phyloP scores from a whole-genome alignment of 2,329 filamentous ascomycete species.

The Seiridium unicorne region DNA sequence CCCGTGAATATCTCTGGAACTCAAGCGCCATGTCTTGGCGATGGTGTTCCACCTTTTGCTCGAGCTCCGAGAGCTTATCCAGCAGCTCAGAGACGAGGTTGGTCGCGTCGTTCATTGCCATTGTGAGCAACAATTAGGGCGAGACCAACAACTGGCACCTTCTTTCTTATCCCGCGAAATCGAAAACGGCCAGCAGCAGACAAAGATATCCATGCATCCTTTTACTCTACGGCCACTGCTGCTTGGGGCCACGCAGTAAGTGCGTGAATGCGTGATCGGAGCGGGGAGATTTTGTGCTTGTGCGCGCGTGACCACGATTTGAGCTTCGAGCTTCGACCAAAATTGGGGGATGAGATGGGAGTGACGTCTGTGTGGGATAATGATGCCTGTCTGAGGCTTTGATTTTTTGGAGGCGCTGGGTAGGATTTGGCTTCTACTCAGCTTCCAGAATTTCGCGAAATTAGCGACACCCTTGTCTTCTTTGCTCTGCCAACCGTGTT shows the following conservation, averaged over 20 bases:
- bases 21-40: constrained; percentile 56
- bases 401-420: neutral
- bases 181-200: constrained; percentile 17
- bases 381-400: neutral
- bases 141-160: neutral
- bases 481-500: neutral
- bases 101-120: constrained; percentile 46
- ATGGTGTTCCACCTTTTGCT: constrained; percentile 55
- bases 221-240: neutral
- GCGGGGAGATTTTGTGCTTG: neutral
- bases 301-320: neutral
- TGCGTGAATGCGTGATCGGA: constrained; percentile 1
- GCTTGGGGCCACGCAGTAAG: too few relatives aligned
- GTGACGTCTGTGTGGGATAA: neutral
- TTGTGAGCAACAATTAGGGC: constrained; percentile 9
- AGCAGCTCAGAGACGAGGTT: constrained; percentile 51
- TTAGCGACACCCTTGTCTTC: neutral
- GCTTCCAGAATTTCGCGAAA: neutral
- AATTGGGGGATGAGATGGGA: neutral
- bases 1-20: constrained; percentile 53
- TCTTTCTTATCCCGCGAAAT: constrained; percentile 13
- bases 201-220: constrained; percentile 14
- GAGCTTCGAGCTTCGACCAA: neutral
- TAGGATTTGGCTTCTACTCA: neutral
- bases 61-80: constrained; percentile 53